Evolutionary conservation across 78 protist species (phyloP).

Genomic region (Dictyostelium brefeldianum): DNA sequence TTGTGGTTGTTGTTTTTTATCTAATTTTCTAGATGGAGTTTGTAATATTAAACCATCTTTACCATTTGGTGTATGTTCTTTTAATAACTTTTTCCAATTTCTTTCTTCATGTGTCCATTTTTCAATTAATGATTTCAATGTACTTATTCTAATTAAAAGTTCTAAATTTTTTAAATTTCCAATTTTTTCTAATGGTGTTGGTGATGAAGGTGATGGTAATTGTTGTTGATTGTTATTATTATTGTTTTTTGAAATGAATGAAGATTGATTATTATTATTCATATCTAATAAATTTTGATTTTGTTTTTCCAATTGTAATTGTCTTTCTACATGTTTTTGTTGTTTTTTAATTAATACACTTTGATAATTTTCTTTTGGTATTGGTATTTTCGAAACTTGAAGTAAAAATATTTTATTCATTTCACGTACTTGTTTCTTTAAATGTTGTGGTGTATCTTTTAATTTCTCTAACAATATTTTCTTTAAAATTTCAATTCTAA

Average conservation of each 20-base stretch:
- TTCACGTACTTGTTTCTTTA: constrained; percentile 31
- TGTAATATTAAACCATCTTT: constrained; percentile 16
- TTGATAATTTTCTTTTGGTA: neutral
- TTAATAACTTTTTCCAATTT: constrained; percentile 26
- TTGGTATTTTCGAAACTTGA: constrained; percentile 32
- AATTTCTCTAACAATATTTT: constrained; percentile 14
- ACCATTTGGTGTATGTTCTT: constrained; percentile 28
- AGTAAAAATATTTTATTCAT: constrained; percentile 14
- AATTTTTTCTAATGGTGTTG: neutral
- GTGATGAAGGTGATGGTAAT: neutral
- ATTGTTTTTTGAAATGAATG: neutral
- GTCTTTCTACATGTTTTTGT: neutral
- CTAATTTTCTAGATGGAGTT: constrained; percentile 25
- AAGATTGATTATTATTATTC: neutral
- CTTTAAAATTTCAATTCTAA: constrained; percentile 1
- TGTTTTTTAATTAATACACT: neutral
- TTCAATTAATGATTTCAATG: constrained; percentile 18
- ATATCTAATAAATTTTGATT: neutral
- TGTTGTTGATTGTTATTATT: neutral
- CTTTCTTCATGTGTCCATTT: constrained; percentile 23
- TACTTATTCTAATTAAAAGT: neutral
- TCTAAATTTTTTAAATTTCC: constrained; percentile 31
- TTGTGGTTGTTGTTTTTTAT: constrained; percentile 8
- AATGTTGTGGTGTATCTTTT: constrained; percentile 15
- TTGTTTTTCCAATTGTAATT: neutral